Base-by-base conservation (phyloP, 225 moss, liverwort and hornwort genomes). In the Sphagnum tenellum region DNA sequence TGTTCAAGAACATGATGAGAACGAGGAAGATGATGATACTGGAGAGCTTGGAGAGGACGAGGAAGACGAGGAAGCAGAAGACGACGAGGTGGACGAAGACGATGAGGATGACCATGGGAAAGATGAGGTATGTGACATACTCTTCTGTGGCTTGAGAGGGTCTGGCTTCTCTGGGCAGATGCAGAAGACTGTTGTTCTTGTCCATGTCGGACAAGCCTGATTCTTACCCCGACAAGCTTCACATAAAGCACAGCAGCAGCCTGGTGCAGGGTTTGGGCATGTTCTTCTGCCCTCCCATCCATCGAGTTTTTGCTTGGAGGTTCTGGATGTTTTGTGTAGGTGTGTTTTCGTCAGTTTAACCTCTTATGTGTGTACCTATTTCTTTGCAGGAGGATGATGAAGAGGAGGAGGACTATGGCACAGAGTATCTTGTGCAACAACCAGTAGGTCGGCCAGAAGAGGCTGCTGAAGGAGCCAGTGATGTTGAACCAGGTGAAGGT, bases 391-490 rank as follows among this genome's bases (percentile, higher is more conserved):
- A 87, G 70, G 82, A 84, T 44, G 87, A 84, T 2, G 85, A 90
- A 8, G 88, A 87, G 50, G 82, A 83, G 55, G 85, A 88, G 62
- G 90, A 86, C 46, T 83, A 83, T 45, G 88, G 88, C 61, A 91
- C 83, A n/a, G 79, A 91, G 54, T 88, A 88, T 66, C 74, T 91
- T 9, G 74, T 91, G 60, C 90, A 88, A 29, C 29, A 29, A 78
- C 88, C 90, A 5, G 77, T 91, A 14, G 81, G 77, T 8, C 90
- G 78, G 65, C 75, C 81, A 3, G 88, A 91, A 65, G 90, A 88
- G 29, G 29, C 29, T 29, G 86, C 86, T 13, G 90, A 91, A 77
- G 90, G 90, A 64, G 90, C 90, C 49, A 88, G 90, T 67, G 90
- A 88, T 56, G 88, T 90, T 13, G 86, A 86, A 71, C 90, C 90